Evolutionary conservation across 2,329 filamentous ascomycete species (phyloP).

Genomic region (Nothopassalora personata): DNA sequence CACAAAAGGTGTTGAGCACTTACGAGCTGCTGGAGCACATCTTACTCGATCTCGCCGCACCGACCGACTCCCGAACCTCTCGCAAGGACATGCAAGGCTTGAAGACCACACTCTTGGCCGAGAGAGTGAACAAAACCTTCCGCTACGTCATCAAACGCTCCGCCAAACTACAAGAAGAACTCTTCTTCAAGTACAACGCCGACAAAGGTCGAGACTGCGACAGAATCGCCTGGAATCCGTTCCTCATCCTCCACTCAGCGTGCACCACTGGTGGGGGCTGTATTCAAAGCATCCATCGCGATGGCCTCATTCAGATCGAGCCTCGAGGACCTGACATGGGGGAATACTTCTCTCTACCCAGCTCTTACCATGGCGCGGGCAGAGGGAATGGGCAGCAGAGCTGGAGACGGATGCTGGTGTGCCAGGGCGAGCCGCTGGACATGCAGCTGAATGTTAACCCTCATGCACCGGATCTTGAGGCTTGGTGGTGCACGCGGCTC

Average conservation of each 20-base stretch:
- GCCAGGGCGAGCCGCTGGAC: neutral
- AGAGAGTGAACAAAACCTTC: constrained; percentile 11
- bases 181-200: constrained; percentile 7
- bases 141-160: constrained; percentile 10
- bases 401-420: neutral
- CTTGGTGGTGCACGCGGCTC: neutral
- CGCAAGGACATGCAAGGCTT: neutral
- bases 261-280: too few species aligned
- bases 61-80: neutral
- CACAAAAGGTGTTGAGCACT: constrained; percentile 5
- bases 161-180: constrained; percentile 1
- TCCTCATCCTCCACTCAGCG: neutral
- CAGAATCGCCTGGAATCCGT: neutral
- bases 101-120: constrained; percentile 1
- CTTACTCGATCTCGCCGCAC: neutral
- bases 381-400: neutral
- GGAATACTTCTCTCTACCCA: neutral
- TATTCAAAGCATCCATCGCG: too few species aligned
- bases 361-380: neutral
- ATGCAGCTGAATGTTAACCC: neutral
- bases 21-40: constrained; percentile 14
- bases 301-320: too few species aligned
- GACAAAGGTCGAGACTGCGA: neutral
- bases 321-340: too few species aligned
- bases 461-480: neutral